Evolutionary conservation across 2,329 filamentous ascomycete genomes (phyloP), one percentile per base, ranked within the genome.

Genomic region (Aspergillus alliaceus): DNA sequence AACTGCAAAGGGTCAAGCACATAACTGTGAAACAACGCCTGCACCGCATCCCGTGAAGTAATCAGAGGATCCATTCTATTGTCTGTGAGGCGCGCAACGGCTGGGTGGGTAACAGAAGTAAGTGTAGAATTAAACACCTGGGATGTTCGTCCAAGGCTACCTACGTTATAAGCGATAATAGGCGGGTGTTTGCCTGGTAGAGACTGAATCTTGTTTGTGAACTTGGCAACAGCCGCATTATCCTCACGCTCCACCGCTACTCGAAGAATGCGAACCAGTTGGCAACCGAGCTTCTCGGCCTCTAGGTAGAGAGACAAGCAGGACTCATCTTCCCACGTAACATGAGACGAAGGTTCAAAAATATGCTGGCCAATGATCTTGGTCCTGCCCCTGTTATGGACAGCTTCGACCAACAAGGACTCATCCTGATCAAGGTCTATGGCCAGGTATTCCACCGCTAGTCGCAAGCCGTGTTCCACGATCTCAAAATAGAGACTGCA

Each of bases 91-190:
- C 62, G 64, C 25, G 64, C 64, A 51, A 77, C 72, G 6, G 71
- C 72, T 18, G 72, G 68, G 53, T 78, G 76, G 3, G 72, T 75
- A n/a, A 78, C 75, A 2, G 69, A 67, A 7, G 75, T 78, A 48
- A 78, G 61, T 14, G 71, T 73, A 4, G 69, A 69, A 57, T 78
- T 78, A 58, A 77, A 75, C 1, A 78, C 69, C 57, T 78, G 76
- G n/a, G 76, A 77, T 11, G 75, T 78, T 15, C 75, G 73, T 37
- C 76, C 76, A 15, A 77, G 63, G 7, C 65, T 64, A 9, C 75
- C 74, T 12, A 74, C 61, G 34, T 77, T 77, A 61, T 75, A 78
- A 15, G 75, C 73, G 31, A 77, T 77, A 15, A 76, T 59, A 2
- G 72, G 70, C 2, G 69, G 64, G 49, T 70, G 69, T 7, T 66